Evolutionary conservation across 768 basidiomycete species (phyloP).

Genomic region (Neoboletus brunneissimus): DNA sequence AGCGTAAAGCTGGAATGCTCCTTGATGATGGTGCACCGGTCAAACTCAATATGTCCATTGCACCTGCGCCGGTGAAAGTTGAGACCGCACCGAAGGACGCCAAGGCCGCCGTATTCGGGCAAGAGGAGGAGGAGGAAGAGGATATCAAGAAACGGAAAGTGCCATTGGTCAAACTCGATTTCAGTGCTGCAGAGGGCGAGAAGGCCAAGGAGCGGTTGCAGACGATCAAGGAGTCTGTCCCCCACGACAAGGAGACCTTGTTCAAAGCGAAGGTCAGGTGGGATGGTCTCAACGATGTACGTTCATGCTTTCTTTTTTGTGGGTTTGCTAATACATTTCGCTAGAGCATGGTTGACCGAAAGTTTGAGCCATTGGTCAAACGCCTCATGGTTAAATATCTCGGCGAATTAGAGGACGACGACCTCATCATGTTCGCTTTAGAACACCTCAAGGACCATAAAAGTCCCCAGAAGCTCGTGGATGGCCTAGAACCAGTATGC

Average conservation of each 20-base stretch:
- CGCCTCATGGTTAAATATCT: slow-evolving; percentile 83
- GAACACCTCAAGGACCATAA: slow-evolving; percentile 94
- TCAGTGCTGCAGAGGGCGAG: slow-evolving; percentile 78
- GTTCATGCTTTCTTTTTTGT: slow-evolving; percentile 24
- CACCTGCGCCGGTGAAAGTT: slow-evolving; percentile 44
- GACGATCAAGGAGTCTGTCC: slow-evolving; percentile 71
- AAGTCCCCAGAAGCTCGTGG: slow-evolving; percentile 76
- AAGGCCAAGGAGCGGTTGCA: slow-evolving; percentile 78
- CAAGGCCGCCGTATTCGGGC: slow-evolving; percentile 66
- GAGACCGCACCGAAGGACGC: slow-evolving; percentile 46
- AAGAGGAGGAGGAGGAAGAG: slow-evolving; percentile 87
- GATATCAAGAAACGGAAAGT: slow-evolving; percentile 75
- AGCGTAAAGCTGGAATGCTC: slow-evolving; percentile 85
- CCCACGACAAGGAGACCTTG: slow-evolving; percentile 70
- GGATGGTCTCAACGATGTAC: slow-evolving; percentile 86
- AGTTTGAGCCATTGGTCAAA: slow-evolving; percentile 82
- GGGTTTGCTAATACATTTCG: slow-evolving; percentile 14
- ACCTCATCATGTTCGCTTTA: slow-evolving; percentile 89
- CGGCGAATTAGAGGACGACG: slow-evolving; percentile 90
- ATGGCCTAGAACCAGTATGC: slow-evolving; percentile 88
- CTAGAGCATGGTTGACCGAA: slow-evolving; percentile 80
- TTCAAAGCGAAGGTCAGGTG: slow-evolving; percentile 88
- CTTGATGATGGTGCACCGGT: slow-evolving; percentile 92
- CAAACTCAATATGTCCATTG: slow-evolving; percentile 75
- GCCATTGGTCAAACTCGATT: slow-evolving; percentile 87